Conservation (phyloP, 805 yeast genomes). For the Candida loeiensis region DNA sequence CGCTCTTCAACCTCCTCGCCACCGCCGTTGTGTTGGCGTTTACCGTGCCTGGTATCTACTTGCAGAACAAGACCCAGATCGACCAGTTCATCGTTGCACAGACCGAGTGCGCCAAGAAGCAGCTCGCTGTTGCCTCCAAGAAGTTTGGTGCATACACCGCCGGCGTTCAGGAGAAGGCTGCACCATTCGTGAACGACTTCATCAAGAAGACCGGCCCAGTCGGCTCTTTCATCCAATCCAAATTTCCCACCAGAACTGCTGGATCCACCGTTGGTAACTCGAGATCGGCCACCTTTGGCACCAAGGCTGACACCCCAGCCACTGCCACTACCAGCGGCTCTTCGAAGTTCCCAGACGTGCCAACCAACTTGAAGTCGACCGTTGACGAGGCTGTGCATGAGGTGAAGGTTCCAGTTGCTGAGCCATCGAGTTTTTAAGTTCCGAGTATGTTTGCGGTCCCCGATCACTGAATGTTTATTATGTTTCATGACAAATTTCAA, state of each 20-base stretch:
- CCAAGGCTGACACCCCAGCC: constrained; percentile 16
- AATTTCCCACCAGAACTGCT: constrained; percentile 66
- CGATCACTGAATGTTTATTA: no score
- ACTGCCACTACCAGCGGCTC: constrained; percentile 32
- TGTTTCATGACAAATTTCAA: no score
- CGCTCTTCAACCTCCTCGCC: constrained; percentile 65
- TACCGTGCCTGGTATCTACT: constrained; percentile 72
- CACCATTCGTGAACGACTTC: constrained; percentile 57
- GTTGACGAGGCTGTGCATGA: constrained; percentile 16
- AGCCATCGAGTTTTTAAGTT: background rate
- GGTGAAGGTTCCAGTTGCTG: background rate
- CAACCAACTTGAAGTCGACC: constrained; percentile 21
- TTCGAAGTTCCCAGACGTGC: constrained; percentile 41
- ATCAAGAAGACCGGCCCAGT: constrained; percentile 66
- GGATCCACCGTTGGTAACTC: constrained; percentile 57
- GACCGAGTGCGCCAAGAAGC: constrained; percentile 44
- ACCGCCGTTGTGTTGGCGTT: constrained; percentile 59
- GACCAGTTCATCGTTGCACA: constrained; percentile 54
- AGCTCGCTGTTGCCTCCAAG: constrained; percentile 43
- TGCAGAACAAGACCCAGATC: constrained; percentile 71
- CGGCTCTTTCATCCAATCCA: constrained; percentile 53
- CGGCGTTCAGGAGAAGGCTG: constrained; percentile 39
- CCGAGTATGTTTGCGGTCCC: no score
- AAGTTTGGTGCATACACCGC: constrained; percentile 45
- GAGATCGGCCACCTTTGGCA: constrained; percentile 17